These are phyloP conservation scores for Ceratobasidium sp. DNA, from an alignment of 1,284 basidiomycete genomes.

Conservation along the genomic window DNA sequence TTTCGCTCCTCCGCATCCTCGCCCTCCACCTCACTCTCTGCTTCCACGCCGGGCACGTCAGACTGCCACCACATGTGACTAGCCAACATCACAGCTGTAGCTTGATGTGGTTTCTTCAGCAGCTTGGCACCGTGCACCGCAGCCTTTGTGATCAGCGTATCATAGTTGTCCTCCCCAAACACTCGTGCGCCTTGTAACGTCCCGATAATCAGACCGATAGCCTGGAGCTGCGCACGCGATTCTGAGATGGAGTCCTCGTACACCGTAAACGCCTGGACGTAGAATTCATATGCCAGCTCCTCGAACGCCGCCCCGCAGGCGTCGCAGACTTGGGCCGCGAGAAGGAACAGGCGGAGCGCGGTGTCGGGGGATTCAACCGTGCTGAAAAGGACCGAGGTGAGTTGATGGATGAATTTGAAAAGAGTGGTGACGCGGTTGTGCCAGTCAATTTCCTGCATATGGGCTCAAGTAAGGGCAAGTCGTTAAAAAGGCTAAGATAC, in stretches of 20 bases:
- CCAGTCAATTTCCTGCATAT: constrained; percentile 80
- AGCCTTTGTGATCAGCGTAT: constrained; percentile 95
- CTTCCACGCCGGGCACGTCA: constrained; percentile 55
- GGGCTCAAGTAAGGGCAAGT: constrained; percentile 53
- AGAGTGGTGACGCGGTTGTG: constrained; percentile 81
- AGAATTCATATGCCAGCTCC: constrained; percentile 94
- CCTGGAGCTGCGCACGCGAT: constrained; percentile 89
- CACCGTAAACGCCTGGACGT: constrained; percentile 94
- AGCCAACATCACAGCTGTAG: constrained; percentile 90
- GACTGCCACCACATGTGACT: constrained; percentile 97
- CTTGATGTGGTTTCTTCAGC: constrained; percentile 96
- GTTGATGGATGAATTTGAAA: constrained; percentile 91
- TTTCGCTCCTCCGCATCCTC: constrained; percentile 60
- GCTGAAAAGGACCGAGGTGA: constrained; percentile 89
- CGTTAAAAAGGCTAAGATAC: constrained; percentile 53
- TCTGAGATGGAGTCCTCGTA: constrained; percentile 97
- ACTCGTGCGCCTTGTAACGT: constrained; percentile 85
- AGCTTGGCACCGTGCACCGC: constrained; percentile 93
- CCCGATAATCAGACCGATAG: constrained; percentile 91
- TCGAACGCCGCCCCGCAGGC: constrained; percentile 82
- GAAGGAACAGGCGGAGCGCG: constrained; percentile 91
- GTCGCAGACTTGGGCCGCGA: constrained; percentile 91
- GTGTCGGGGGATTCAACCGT: constrained; percentile 91
- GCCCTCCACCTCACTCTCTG: constrained; percentile 56
- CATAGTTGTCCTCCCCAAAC: constrained; percentile 92